These are phyloP conservation scores for Plasmodium cynomolgi DNA, from an alignment of 169 alveolate genomes.

Conservation along the genomic window DNA sequence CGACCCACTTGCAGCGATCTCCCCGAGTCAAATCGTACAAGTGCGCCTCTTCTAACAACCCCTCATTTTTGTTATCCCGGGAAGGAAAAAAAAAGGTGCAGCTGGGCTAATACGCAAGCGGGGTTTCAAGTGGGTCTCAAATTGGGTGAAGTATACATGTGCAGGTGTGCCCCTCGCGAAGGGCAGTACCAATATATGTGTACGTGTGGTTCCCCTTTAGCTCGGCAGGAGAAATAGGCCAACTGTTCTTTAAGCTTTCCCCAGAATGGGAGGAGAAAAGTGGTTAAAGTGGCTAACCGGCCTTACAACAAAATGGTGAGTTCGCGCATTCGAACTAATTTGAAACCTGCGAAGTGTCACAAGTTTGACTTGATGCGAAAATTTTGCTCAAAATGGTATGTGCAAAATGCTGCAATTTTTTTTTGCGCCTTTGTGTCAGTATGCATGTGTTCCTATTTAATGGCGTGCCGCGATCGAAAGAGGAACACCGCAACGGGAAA, in stretches of 20 bases:
- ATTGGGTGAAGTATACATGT: neutral
- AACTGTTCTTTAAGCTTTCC: neutral
- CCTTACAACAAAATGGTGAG: neutral
- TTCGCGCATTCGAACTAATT: neutral
- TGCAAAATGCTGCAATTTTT: neutral
- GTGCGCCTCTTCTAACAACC: neutral
- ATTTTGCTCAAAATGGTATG: neutral
- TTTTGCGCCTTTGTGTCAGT: neutral
- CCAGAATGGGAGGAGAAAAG: neutral
- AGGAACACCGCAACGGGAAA: neutral
- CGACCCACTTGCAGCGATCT: neutral
- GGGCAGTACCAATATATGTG: neutral
- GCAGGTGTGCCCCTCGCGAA: neutral
- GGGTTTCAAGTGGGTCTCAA: neutral
- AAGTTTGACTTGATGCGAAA: neutral
- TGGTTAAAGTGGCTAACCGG: neutral
- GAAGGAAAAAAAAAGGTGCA: neutral
- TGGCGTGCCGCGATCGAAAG: neutral
- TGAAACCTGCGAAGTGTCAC: neutral
- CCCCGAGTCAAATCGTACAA: neutral
- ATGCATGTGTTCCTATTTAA: neutral
- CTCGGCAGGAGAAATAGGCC: neutral
- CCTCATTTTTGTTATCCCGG: neutral
- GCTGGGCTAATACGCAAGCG: neutral
- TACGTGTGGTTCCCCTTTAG: neutral